Evolutionary conservation across 768 basidiomycete genomes (phyloP), one percentile per base, ranked within the genome.

Genomic region (Brasilioporus rufonigricans): DNA sequence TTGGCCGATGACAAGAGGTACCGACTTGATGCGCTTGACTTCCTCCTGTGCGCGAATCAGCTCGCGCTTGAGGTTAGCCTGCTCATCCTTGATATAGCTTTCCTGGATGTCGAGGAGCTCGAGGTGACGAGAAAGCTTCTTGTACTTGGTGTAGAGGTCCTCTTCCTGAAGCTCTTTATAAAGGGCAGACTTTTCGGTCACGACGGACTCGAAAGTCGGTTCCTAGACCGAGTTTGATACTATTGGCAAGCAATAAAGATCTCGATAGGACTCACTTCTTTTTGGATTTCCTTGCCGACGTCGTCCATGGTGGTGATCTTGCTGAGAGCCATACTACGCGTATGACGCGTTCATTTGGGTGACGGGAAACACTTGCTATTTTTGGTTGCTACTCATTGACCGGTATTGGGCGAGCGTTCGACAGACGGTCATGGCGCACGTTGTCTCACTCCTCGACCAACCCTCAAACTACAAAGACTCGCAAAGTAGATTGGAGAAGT

Each of bases 11-110:
- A 99, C 97, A 16, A 99, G 86, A 0, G 97, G 97, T 7, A 99
- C 97, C 50, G 92, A 92, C 75, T 98, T 94, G 70, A 99, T 99
- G 55, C 97, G 91, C 75, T 98, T 97, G 68, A 99, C 97, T 75
- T 99, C 97, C 71, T 99, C 97, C 69, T 99, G 97, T 0, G 97
- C 97, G 53, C 97, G 92, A 61, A 98, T 90, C 57, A 99, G 87
- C 74, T 99, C 97, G 47, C 96, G 87, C 73, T 98, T 96, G 52
- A 99, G 84, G 67, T 98, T 98, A 16, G 91, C 91, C 65, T 97
- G 95, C 72, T 99, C 97, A 64, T 99, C 96, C 70, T 98, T 96
- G 74, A 99, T 97, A 71, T 98, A 99, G 74, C 89, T 90, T 74
- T 98, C 91, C 65, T 89, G 88, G 26, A 93, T 92, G 49, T 92